Evolutionary conservation across 768 basidiomycete genomes (phyloP).

Genomic region (Boletus reticuloceps): DNA sequence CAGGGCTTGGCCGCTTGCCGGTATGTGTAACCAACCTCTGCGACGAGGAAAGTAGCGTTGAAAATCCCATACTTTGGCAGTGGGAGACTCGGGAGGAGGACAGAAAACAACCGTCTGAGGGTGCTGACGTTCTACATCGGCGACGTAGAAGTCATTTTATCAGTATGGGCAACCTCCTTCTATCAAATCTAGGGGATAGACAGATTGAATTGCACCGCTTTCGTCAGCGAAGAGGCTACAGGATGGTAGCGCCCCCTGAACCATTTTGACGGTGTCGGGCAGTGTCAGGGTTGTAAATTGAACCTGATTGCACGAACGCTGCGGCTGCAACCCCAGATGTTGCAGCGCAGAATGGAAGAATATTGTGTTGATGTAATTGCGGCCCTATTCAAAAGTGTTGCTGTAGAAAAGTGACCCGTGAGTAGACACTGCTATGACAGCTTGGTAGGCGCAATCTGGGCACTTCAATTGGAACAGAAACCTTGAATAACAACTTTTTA

Average conservation of each 20-base stretch:
- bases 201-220: not conserved
- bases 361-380: not conserved
- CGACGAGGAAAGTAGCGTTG: not conserved
- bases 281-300: conserved; percentile 16
- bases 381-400: not conserved
- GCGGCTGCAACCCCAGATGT: too few species aligned
- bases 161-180: too few species aligned
- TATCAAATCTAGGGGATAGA: not conserved
- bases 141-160: not conserved
- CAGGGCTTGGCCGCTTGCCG: not conserved
- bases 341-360: too few species aligned
- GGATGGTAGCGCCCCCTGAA: not conserved
- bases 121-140: not conserved
- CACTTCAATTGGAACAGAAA: not conserved
- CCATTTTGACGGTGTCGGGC: not conserved
- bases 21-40: not conserved
- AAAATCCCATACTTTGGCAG: conserved; percentile 3
- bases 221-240: not conserved
- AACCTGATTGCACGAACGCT: too few species aligned
- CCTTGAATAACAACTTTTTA: not conserved
- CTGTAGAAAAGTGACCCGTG: not conserved
- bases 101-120: too few species aligned
- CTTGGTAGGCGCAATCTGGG: not conserved
- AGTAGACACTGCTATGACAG: not conserved
- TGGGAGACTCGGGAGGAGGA: too few species aligned